These are phyloP conservation scores for Fusarium sp. DNA, from an alignment of 2,329 filamentous ascomycete genomes.

Conservation along the genomic window DNA sequence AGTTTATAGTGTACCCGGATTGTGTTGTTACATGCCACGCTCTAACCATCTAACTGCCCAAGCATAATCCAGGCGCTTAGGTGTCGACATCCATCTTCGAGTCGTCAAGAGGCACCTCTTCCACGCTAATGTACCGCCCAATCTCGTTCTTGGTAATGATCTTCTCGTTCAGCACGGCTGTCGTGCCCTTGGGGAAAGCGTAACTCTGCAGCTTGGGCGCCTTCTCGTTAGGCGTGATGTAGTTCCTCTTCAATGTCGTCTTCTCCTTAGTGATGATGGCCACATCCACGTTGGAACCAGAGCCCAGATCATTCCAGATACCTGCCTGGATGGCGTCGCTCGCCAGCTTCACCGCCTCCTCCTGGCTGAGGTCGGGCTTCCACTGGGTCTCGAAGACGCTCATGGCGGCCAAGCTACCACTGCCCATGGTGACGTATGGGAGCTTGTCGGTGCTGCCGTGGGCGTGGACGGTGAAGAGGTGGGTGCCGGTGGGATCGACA, in stretches of 20 bases:
- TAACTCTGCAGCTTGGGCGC: constrained; percentile 94
- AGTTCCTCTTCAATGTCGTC: constrained; percentile 92
- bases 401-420: constrained; percentile 95
- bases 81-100: constrained; percentile 77
- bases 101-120: constrained; percentile 80
- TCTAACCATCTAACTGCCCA: constrained; percentile 25
- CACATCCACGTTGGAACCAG: constrained; percentile 96
- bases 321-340: constrained; percentile 91
- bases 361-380: constrained; percentile 80
- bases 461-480: constrained; percentile 97
- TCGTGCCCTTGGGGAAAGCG: constrained; percentile 90
- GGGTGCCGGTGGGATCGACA: constrained; percentile 92
- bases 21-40: constrained; percentile 41
- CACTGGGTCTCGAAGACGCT: constrained; percentile 97
- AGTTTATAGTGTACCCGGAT: constrained; percentile 32
- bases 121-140: constrained; percentile 91
- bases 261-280: constrained; percentile 95
- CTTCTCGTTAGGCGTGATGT: constrained; percentile 91
- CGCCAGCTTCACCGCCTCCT: constrained; percentile 85
- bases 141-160: constrained; percentile 94
- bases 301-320: constrained; percentile 99
- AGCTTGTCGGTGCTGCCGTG: constrained; percentile 99
- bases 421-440: constrained; percentile 99
- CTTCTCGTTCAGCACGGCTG: constrained; percentile 94
- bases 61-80: constrained; percentile 45